Base-by-base conservation (phyloP, 805 yeast genomes). In the Candida quercuum region DNA sequence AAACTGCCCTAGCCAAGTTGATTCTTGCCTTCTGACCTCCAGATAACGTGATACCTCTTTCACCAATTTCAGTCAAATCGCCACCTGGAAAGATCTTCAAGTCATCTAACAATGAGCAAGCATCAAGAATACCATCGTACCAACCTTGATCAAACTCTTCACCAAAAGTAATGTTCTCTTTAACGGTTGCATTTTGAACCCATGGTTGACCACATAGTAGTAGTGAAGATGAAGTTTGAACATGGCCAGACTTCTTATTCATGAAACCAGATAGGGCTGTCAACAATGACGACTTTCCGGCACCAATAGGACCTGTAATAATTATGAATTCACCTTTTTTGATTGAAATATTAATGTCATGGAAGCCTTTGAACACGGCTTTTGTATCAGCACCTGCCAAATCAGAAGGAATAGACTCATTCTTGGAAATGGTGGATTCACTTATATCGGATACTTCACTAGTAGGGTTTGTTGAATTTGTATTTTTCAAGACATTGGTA, bases 21-120 rank as follows among this genome's bases (percentile, higher is more conserved):
- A 82, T 67, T 51, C 91, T 67, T 0, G 88, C 87, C 61, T 83
- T 82, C 51, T 82, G 91, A 30, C 91, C 91, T 34, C 91, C 91
- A 15, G 86, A 78, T 19, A 82, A 61, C 0, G 87, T 81, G 41
- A 82, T 75, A 47, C 91, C 91, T 52, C 81, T 67, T 54, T 82
- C 89, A 37, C 91, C 91, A 43, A 82, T 79, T 52, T 79, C 81
- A 1, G 88, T 80, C 26, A 60, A 46, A 48, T 83, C 88, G 21
- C 87, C 87, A 36, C 76, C 84, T 11, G 82, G 76, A 33, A 82
- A 60, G 37, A 71, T 68, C 4, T 70, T 70, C 43, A 82, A 63
- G 54, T 82, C 91, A 37, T 67, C 71, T 9, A 54, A 61, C 36
- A 82, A 61, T 0, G 81, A 74, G 55, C 89, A 82, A 3, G 78